A percentile compares a stretch with the other conserved stretches of the same genome.
phyloP scores from a whole-genome alignment of 2,329 filamentous ascomycete species.

The Scopulariopsis brevicaulis region DNA sequence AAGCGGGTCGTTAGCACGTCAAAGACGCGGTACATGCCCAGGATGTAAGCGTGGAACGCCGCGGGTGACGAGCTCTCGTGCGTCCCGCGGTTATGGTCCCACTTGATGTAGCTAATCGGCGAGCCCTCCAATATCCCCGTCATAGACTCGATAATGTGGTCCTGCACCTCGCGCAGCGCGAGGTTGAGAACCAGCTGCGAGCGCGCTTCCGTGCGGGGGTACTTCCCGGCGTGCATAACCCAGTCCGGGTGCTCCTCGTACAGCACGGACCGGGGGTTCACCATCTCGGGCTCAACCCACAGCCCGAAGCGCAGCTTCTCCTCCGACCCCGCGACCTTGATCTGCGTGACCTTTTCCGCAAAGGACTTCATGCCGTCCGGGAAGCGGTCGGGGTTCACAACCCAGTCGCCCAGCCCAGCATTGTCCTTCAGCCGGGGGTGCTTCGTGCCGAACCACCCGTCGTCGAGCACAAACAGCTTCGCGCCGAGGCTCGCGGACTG shows the following conservation, averaged over 20 bases:
- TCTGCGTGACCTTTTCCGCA: constrained; percentile 35
- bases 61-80: constrained; percentile 45
- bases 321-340: constrained; percentile 33
- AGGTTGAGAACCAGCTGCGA: constrained; percentile 52
- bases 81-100: constrained; percentile 57
- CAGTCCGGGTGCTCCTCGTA: constrained; percentile 54
- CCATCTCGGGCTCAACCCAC: constrained; percentile 61
- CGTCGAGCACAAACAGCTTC: constrained; percentile 54
- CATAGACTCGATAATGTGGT: constrained; percentile 46
- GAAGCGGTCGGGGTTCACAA: constrained; percentile 44
- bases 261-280: constrained; percentile 48
- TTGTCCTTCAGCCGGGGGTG: constrained; percentile 47
- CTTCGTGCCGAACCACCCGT: constrained; percentile 56
- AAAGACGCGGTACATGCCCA: constrained; percentile 53
- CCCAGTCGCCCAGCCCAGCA: constrained; percentile 53
- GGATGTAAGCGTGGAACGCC: constrained; percentile 46
- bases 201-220: constrained; percentile 42
- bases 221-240: constrained; percentile 44
- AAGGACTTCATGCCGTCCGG: constrained; percentile 42
- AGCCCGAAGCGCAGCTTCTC: constrained; percentile 47
- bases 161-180: constrained; percentile 48
- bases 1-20: constrained; percentile 46
- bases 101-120: constrained; percentile 51
- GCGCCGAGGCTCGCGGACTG: constrained; percentile 47
- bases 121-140: constrained; percentile 40